phyloP scores from a whole-genome alignment of 495 filamentous ascomycete genomes.

The Tuber calosporum region DNA sequence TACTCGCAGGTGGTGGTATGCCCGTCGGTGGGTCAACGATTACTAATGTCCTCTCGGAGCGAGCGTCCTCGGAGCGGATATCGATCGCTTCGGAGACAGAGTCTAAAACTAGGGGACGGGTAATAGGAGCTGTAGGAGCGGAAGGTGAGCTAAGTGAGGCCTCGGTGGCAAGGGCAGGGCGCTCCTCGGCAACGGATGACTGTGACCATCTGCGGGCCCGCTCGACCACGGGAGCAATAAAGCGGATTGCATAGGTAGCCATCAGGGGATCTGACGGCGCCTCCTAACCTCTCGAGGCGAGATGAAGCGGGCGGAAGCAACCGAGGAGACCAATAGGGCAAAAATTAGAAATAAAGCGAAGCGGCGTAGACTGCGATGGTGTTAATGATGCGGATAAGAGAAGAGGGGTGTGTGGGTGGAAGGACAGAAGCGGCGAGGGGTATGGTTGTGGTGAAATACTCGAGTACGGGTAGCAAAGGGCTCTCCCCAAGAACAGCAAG shows the following conservation, averaged over 20 bases:
- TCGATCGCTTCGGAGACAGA: constrained; percentile 35
- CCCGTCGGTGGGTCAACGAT: constrained; percentile 12
- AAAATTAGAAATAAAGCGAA: not conserved
- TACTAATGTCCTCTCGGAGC: constrained; percentile 22
- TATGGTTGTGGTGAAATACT: not conserved
- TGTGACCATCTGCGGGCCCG: constrained; percentile 40
- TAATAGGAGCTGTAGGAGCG: constrained; percentile 9
- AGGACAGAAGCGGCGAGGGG: constrained; percentile 4
- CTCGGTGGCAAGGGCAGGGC: constrained; percentile 17
- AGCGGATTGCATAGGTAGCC: constrained; percentile 38
- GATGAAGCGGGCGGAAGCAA: not conserved
- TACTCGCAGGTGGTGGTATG: constrained; percentile 15
- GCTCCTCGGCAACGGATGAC: constrained; percentile 31
- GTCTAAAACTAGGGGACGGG: constrained; percentile 15
- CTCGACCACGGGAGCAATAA: constrained; percentile 39
- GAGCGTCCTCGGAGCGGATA: constrained; percentile 19
- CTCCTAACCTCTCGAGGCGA: not conserved
- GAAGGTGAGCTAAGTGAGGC: constrained; percentile 16
- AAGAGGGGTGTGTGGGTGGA: not conserved
- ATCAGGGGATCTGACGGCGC: constrained; percentile 11
- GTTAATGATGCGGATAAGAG: not conserved
- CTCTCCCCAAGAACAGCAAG: not conserved
- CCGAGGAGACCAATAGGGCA: not conserved
- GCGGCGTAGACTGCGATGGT: not conserved
- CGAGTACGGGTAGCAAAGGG: too few species aligned